Base-by-base conservation (phyloP, 306 rosid genomes). In the Trifolium subterraneum region DNA sequence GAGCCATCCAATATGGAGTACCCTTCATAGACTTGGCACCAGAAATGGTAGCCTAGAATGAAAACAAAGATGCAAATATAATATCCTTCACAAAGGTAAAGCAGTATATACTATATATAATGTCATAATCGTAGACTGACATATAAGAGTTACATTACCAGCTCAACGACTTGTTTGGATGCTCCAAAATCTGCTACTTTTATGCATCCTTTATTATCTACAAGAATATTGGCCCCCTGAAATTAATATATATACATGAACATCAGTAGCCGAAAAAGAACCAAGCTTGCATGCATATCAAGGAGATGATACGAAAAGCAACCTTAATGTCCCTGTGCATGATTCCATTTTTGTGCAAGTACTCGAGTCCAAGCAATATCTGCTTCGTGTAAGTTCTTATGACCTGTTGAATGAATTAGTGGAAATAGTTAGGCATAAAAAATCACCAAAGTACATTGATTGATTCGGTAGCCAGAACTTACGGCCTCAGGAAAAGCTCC, bases 1-100 rank as follows among this genome's bases (percentile, higher is more conserved):
- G 99, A 89, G 99, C 97, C 99, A 95, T 95, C 99, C 99, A 95
- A 74, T 95, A 92, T 67, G 99, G 99, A 72, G 99, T 95, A 52
- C 99, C 99, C 90, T 95, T 95, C 98, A 95, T 95, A 74, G 99
- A 95, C 89, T 95, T 95, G 61, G 99, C 98, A 65, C 99, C 97
- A 5, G 99, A 88, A 73, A 95, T 86, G 48, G 99, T 95, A 74
- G 99, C 98, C 99, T 95, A 78, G 82, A 86, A 35, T 47, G 52
- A 78, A 82, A 63, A 74, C 74, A 78, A 76, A 75, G 31, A 16
- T 18, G 4, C 75, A 81, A 69, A 59, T 19, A 50, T 39, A 66
- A 69, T 52, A 63, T 9, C 61, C 74, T 25, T 75, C 73, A 71
- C 52, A 72, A 75, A 58, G 63, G 48, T 20, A 63, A 67, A 70